Evolutionary conservation across 1,284 basidiomycete genomes (phyloP).

Genomic region (Agroathelia rolfsii): DNA sequence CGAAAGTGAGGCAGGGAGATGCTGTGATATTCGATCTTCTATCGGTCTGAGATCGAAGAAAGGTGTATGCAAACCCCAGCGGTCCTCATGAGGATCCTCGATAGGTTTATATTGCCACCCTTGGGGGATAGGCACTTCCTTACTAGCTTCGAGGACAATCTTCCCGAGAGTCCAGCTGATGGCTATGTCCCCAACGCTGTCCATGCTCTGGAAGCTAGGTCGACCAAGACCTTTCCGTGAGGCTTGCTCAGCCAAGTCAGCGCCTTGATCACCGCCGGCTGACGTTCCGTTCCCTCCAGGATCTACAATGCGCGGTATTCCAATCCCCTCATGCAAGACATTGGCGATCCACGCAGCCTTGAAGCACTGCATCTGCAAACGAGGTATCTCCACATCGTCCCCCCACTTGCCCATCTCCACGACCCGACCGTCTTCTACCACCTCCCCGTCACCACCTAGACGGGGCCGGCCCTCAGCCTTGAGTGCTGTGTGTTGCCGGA

Average conservation of each 20-base stretch:
- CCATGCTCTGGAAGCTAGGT: constrained; percentile 84
- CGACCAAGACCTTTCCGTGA: constrained; percentile 71
- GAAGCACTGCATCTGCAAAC: constrained; percentile 97
- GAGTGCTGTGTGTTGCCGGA: constrained; percentile 55
- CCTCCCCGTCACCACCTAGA: constrained; percentile 47
- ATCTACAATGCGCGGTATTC: constrained; percentile 87
- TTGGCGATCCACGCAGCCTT: constrained; percentile 98
- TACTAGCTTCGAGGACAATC: constrained; percentile 94
- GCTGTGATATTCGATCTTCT: constrained; percentile 52
- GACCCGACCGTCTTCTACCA: constrained; percentile 45
- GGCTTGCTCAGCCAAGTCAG: constrained; percentile 66
- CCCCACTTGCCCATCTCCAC: constrained; percentile 63
- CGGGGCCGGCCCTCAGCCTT: constrained; percentile 34
- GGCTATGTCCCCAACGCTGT: constrained; percentile 84
- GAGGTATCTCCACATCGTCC: constrained; percentile 66
- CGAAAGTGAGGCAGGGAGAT: constrained; percentile 49
- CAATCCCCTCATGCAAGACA: constrained; percentile 92
- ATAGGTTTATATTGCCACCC: constrained; percentile 41
- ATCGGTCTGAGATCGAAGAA: constrained; percentile 49
- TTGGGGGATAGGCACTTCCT: constrained; percentile 56
- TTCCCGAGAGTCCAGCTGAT: constrained; percentile 98
- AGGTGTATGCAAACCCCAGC: constrained; percentile 52
- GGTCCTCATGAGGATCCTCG: constrained; percentile 58
- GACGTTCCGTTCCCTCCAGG: constrained; percentile 63
- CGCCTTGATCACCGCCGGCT: constrained; percentile 55